A percentile compares a stretch with the other conserved stretches of the same genome.
These are phyloP conservation scores for Suhomyces anneliseae DNA, from an alignment of 1,139 yeast genomes.

Conservation along the genomic window DNA sequence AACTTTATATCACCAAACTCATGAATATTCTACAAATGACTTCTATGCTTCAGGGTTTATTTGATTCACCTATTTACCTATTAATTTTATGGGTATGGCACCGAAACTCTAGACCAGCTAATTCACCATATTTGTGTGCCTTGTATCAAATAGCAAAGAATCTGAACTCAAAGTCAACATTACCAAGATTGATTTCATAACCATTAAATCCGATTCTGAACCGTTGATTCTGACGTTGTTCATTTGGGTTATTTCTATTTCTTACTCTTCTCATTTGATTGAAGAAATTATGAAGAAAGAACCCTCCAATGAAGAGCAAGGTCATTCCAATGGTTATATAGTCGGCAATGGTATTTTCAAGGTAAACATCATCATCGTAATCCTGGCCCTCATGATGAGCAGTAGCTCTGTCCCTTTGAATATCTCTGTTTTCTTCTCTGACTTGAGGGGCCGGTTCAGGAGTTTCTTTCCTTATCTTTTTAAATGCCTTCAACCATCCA, in stretches of 20 bases:
- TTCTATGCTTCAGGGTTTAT: too few relatives aligned
- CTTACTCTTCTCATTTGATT: constrained; percentile 30
- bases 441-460: constrained; percentile 1
- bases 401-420: constrained; percentile 1
- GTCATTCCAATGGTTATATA: constrained; percentile 35
- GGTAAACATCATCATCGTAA: constrained; percentile 18
- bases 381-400: constrained; percentile 39
- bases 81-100: too few relatives aligned
- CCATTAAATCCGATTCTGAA: constrained; percentile 17
- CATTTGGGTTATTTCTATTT: constrained; percentile 7
- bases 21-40: too few relatives aligned
- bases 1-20: too few relatives aligned
- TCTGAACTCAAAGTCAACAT: constrained; percentile 39
- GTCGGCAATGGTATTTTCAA: constrained; percentile 34
- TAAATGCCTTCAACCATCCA: constrained; percentile 42
- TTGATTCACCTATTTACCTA: too few relatives aligned
- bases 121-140: constrained; percentile 2
- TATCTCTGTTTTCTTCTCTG: constrained; percentile 11
- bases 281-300: constrained; percentile 31
- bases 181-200: constrained; percentile 22
- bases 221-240: constrained; percentile 7
- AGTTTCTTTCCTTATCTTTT: constrained; percentile 25
- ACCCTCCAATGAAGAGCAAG: constrained; percentile 28
- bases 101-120: neutral
- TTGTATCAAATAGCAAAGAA: constrained; percentile 34